phyloP scores from a whole-genome alignment of 1,284 basidiomycete species.

The Boletus albobrunnescens region DNA sequence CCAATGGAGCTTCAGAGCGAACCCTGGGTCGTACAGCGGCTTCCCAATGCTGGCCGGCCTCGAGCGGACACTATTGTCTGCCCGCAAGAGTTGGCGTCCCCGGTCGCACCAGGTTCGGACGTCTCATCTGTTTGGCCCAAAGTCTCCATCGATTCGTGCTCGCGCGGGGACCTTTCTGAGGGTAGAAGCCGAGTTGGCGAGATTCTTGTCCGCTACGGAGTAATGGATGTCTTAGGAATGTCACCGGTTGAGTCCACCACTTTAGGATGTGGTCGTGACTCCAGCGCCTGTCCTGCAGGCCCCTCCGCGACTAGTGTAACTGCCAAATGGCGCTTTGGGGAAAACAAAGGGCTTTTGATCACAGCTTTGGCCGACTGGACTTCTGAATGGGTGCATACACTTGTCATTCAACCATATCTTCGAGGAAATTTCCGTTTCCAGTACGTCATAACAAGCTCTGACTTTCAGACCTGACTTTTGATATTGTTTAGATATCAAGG shows the following conservation, averaged over 20 bases:
- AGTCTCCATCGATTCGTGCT: not conserved
- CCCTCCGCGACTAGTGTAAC: not conserved
- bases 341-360: conserved; percentile 9
- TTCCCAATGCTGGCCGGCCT: not conserved
- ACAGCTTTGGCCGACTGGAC: conserved; percentile 27
- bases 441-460: conserved; percentile 17
- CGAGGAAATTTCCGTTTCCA: conserved; percentile 20
- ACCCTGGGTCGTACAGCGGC: not conserved
- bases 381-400: conserved; percentile 26
- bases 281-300: not conserved
- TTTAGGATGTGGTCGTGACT: not conserved
- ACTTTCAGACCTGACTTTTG: conserved; percentile 3
- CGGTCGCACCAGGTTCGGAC: conserved; percentile 1
- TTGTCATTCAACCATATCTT: conserved; percentile 26
- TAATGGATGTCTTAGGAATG: conserved; percentile 10
- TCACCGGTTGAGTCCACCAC: not conserved
- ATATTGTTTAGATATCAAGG: conserved; percentile 21
- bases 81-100: conserved; percentile 3
- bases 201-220: conserved; percentile 26
- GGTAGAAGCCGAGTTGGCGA: conserved; percentile 22
- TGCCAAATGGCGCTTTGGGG: not conserved
- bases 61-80: not conserved
- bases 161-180: conserved; percentile 12
- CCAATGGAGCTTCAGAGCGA: conserved; percentile 11
- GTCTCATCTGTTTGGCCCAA: not conserved